phyloP scores from a whole-genome alignment of 1,139 yeast genomes.

The Geotrichum australiense region DNA sequence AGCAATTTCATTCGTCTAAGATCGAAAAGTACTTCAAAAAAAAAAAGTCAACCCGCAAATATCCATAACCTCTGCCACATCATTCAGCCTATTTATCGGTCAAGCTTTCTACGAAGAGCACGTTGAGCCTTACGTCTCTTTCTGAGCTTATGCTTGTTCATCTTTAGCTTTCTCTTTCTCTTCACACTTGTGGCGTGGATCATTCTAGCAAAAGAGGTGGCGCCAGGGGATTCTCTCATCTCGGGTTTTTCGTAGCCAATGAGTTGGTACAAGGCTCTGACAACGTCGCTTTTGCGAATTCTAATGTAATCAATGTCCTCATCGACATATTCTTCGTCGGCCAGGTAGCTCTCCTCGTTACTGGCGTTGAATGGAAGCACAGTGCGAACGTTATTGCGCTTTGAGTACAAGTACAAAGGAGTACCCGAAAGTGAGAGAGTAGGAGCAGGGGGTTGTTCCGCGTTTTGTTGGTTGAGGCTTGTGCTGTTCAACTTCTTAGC shows the following conservation, averaged over 20 bases:
- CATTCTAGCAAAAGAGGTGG: constrained; percentile 19
- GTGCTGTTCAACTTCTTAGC: constrained; percentile 11
- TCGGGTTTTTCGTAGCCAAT: constrained; percentile 10
- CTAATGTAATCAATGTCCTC: too few species aligned
- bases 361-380: constrained; percentile 14
- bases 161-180: constrained; percentile 41
- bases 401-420: too few species aligned
- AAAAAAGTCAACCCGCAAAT: too few species aligned
- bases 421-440: constrained; percentile 23
- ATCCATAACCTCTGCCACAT: too few species aligned
- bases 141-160: constrained; percentile 43
- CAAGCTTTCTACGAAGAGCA: constrained; percentile 35
- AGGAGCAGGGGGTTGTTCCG: constrained; percentile 14
- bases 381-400: constrained; percentile 17
- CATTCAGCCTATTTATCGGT: constrained; percentile 13
- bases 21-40: too few species aligned
- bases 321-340: constrained; percentile 10
- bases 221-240: constrained; percentile 18
- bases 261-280: constrained; percentile 13
- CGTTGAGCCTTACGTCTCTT: constrained; percentile 42
- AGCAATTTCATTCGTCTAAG: background rate
- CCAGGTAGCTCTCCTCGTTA: constrained; percentile 16
- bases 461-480: constrained; percentile 10
- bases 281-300: too few species aligned
- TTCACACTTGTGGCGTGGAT: constrained; percentile 36